Base-by-base conservation (phyloP, 352 stramenopile genomes). In the Globisporangium paddicum region DNA sequence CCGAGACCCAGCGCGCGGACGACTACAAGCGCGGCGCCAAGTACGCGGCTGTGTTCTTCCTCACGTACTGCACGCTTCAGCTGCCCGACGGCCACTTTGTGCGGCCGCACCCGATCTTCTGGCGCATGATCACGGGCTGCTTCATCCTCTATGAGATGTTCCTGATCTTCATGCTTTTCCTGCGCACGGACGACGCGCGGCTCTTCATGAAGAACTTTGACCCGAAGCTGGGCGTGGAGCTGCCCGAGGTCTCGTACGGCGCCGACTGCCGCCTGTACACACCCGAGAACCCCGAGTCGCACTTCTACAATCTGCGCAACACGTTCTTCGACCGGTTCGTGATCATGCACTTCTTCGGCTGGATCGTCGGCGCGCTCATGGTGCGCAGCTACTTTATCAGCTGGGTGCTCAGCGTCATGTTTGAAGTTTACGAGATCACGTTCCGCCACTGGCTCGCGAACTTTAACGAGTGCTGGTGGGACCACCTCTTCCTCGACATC, bases 381-480 rank as follows among this genome's bases (percentile, higher is more conserved):
- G 84, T 95, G 42, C 81, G 86, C 49, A 90, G 78, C 55, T 89
- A 85, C 59, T 80, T 89, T 55, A 88, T 92, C 48, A 90, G 79
- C 60, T 95, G 86, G 86, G 75, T 79, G 3, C 47, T 95, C 16
- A 92, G 81, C 60, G 67, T 95, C 71, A 80, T 93, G 71, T 95
- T 91, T 54, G 86, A 95, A 63, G 72, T 90, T 37, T 93, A 91
- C 64, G 87, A 93, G 67, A 73, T 96, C 52, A 89, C 87, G 58
- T 96, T 96, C 68, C 79, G 88, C 58, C 88, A 96, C 72, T 95
- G 94, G 74, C 82, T 96, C 7, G 76, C 89, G 47, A 96, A 98
- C 72, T 98, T 98, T 64, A 91, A 97, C 63, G 93, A 98, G 70
- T 98, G 93, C 73, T 98, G 92, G 92, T 98, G 93, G 93, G 93